Conservation (phyloP, 805 yeast genomes). For the Kodamaea leandrae region DNA sequence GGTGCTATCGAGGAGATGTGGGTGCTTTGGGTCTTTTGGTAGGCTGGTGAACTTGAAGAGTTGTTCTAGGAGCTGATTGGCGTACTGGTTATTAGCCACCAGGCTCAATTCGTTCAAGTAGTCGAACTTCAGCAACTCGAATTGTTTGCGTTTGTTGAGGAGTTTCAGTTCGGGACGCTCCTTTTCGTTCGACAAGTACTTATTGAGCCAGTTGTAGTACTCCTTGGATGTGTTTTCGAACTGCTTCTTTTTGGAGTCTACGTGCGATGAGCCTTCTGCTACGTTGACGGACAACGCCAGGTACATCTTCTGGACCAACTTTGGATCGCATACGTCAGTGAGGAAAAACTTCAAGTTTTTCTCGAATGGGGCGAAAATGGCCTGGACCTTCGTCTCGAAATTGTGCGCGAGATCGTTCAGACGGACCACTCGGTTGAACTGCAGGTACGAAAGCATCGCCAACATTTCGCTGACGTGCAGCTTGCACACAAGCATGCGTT, state of each 20-base stretch:
- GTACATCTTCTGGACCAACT: constrained; percentile 28
- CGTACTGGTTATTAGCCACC: constrained; percentile 39
- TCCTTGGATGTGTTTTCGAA: constrained; percentile 43
- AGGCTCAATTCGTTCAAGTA: constrained; percentile 42
- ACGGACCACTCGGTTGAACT: constrained; percentile 24
- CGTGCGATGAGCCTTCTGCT: too few relatives aligned
- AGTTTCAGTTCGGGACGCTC: constrained; percentile 42
- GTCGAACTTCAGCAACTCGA: constrained; percentile 45
- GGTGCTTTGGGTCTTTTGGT: constrained; percentile 13
- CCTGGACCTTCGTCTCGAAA: constrained; percentile 23
- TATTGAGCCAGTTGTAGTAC: constrained; percentile 43
- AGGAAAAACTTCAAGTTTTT: constrained; percentile 27
- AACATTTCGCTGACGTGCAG: constrained; percentile 24
- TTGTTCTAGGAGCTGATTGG: constrained; percentile 36
- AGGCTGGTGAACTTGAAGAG: constrained; percentile 34
- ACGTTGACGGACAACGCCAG: constrained; percentile 6
- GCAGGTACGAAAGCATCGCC: constrained; percentile 19
- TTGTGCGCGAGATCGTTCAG: constrained; percentile 24
- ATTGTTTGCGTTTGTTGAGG: constrained; percentile 33
- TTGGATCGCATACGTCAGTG: constrained; percentile 27
- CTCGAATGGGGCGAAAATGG: constrained; percentile 34
- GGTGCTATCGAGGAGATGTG: constrained; percentile 16
- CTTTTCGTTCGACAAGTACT: constrained; percentile 42
- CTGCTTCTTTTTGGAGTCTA: constrained; percentile 29
- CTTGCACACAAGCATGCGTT: constrained; percentile 19